Base-by-base conservation (phyloP, 805 yeast species). In the Nakazawaea molendinolei region DNA sequence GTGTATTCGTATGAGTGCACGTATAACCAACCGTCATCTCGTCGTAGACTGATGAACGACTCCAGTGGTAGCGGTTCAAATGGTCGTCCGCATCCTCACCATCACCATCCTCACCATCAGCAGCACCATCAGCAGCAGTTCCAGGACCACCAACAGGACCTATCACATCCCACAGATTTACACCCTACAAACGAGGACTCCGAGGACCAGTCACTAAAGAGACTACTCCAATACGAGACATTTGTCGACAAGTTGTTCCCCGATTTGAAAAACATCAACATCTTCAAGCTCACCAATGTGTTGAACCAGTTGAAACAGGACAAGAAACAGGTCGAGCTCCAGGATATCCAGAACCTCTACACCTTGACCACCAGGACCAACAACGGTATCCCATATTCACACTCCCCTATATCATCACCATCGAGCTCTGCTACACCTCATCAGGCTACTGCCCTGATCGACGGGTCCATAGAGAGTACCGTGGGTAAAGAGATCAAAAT, bases 1-100 rank as follows among this genome's bases (percentile, higher is more conserved):
- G 95, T 86, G 1, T 87, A 86, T 58, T 76, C 85, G 15, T 84
- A 82, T 55, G 81, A 75, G 39, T 86, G 96, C 58, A 76, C 94
- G 0, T 86, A 86, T 53, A 84, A 82, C 50, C 86, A 84, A 49
- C 90, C 94, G 8, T 68, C 80, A 35, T 61, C 68, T 38, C 58
- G 84, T 33, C 74, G 72, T 49, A 74, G 49, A 30, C 23, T 32
- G 27, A 26, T n/a, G n/a, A n/a, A n/a, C n/a, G n/a, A n/a, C n/a
- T n/a, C n/a, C n/a, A n/a, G n/a, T n/a, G n/a, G n/a, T n/a, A n/a
- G n/a, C n/a, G n/a, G n/a, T n/a, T n/a, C 32, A 61, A 48, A 60
- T 58, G 40, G 19, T 25, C 8, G 21, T 34, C 21, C 19, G 8
- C 28, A 22, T 10, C 29, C 15, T 9, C 22, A n/a, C 8, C 22